Evolutionary conservation across 1,139 yeast genomes (phyloP).

Genomic region (Nakaseomyces delphensis): DNA sequence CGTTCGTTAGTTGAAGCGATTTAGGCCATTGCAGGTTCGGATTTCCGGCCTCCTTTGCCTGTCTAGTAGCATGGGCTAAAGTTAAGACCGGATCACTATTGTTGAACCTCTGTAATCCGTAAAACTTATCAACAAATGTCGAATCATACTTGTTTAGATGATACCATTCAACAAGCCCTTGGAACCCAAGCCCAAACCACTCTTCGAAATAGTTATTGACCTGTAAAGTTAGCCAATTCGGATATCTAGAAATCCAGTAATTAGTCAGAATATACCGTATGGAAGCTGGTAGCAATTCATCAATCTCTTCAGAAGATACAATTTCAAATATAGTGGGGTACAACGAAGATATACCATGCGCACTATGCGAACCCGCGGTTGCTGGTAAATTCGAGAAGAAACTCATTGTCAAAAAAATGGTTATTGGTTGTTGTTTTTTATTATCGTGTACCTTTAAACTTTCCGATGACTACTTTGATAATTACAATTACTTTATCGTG

Average conservation of each 20-base stretch:
- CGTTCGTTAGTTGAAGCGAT: constrained; percentile 39
- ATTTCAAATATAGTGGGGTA: constrained; percentile 35
- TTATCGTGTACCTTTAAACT: background rate
- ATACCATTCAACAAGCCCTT: constrained; percentile 67
- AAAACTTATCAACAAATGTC: constrained; percentile 84
- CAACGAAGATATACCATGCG: constrained; percentile 10
- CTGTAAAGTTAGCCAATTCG: constrained; percentile 53
- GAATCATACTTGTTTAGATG: constrained; percentile 72
- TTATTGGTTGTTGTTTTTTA: background rate
- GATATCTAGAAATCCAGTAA: constrained; percentile 65
- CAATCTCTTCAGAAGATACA: constrained; percentile 71
- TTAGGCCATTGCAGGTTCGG: constrained; percentile 18
- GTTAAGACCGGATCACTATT: constrained; percentile 30
- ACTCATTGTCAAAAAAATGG: too few species aligned
- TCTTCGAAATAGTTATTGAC: constrained; percentile 69
- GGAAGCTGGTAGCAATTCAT: constrained; percentile 72
- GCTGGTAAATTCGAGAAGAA: constrained; percentile 29
- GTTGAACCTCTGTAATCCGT: constrained; percentile 68
- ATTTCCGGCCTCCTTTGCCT: constrained; percentile 6
- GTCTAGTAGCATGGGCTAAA: constrained; percentile 15
- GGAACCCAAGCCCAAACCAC: constrained; percentile 45
- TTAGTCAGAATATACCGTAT: constrained; percentile 71
- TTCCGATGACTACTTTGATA: background rate
- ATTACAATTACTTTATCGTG: too few species aligned
- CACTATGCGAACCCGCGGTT: constrained; percentile 9